phyloP scores from a whole-genome alignment of 2,329 filamentous ascomycete genomes.

The Verticillium klebahnii region DNA sequence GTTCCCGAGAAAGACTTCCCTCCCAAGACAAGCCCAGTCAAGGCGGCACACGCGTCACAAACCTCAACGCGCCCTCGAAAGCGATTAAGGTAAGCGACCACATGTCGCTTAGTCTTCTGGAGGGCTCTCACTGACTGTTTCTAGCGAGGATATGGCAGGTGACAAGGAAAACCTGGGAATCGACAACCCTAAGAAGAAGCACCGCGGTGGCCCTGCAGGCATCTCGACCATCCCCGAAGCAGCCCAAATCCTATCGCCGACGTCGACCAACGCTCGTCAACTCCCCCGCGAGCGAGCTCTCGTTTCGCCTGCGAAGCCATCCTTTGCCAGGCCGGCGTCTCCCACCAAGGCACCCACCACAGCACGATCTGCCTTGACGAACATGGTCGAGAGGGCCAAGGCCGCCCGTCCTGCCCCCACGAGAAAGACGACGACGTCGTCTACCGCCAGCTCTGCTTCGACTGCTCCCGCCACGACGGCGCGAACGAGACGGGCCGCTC shows the following conservation, averaged over 20 bases:
- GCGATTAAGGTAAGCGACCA: slow-evolving; percentile 42
- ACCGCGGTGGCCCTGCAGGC: slow-evolving; percentile 39
- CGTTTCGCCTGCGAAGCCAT: slow-evolving; percentile 51
- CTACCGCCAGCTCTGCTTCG: slow-evolving; percentile 34
- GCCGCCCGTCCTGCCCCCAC: slow-evolving; percentile 43
- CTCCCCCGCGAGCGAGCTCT: slow-evolving; percentile 45
- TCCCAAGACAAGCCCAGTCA: slow-evolving; percentile 28
- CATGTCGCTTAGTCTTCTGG: background rate
- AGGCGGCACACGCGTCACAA: slow-evolving; percentile 22
- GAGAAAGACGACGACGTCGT: slow-evolving; percentile 41
- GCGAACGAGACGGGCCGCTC: slow-evolving; percentile 26
- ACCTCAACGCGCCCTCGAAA: slow-evolving; percentile 31
- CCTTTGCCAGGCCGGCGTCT: slow-evolving; percentile 54
- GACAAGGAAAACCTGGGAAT: slow-evolving; percentile 74
- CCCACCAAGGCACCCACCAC: slow-evolving; percentile 51
- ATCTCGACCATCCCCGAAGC: slow-evolving; percentile 37
- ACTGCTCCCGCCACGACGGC: slow-evolving; percentile 24
- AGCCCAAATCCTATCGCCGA: slow-evolving; percentile 70
- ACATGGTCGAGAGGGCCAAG: slow-evolving; percentile 58
- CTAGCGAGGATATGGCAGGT: slow-evolving; percentile 58
- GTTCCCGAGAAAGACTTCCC: slow-evolving; percentile 46
- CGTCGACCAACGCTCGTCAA: slow-evolving; percentile 74
- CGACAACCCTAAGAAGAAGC: slow-evolving; percentile 68
- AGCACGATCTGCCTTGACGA: slow-evolving; percentile 39
- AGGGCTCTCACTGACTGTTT: slow-evolving; percentile 15